Evolutionary conservation across 208 protist species (phyloP).

Genomic region (Trichomonas vaginalis): DNA sequence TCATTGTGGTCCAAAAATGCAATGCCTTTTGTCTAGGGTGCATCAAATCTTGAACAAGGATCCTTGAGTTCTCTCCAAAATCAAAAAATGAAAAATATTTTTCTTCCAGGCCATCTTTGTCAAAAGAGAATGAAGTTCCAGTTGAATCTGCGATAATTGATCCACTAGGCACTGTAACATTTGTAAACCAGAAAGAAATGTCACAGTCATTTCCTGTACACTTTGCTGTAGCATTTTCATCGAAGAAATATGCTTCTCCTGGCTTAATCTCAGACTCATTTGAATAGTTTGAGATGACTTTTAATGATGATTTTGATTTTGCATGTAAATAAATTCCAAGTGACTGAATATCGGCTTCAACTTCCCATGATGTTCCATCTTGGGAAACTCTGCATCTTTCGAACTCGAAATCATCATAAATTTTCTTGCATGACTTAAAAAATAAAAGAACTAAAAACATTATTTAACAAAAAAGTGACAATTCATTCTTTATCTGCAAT

Average conservation of each 20-base stretch:
- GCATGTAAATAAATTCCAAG: neutral
- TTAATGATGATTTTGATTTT: neutral
- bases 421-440: neutral
- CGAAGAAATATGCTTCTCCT: neutral
- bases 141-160: neutral
- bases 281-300: neutral
- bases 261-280: neutral
- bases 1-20: neutral
- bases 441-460: neutral
- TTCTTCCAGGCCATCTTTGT: neutral
- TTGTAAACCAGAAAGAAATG: neutral
- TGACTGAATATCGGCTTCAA: neutral
- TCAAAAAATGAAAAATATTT: neutral
- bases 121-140: neutral
- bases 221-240: neutral
- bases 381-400: neutral
- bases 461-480: neutral
- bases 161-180: neutral
- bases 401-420: neutral
- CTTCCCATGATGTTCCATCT: neutral
- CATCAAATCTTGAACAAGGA: neutral
- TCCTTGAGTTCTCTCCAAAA: neutral
- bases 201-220: neutral
- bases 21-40: neutral
- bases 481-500: too few relatives aligned